Evolutionary conservation across 495 filamentous ascomycete genomes (phyloP).

Genomic region (Elaphomyces granulatus): DNA sequence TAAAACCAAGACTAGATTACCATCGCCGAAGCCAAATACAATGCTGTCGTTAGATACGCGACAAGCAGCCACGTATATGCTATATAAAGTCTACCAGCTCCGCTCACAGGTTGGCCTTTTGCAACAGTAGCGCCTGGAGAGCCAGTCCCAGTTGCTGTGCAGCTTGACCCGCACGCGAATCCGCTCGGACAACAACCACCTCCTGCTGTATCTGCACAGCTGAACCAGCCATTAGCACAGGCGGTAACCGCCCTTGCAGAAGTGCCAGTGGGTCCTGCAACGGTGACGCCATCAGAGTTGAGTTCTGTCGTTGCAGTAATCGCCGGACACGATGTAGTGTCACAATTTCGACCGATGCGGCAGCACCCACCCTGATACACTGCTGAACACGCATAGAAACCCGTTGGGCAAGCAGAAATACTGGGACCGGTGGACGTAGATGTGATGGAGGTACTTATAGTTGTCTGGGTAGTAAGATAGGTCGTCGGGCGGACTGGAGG

Average conservation of each 20-base stretch:
- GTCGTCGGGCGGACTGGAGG: conserved; percentile 41
- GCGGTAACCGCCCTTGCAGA: conserved; percentile 15
- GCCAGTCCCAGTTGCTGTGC: conserved; percentile 36
- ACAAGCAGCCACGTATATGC: too few relatives aligned
- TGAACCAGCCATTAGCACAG: conserved; percentile 69
- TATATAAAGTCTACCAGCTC: too few relatives aligned
- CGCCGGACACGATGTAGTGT: conserved; percentile 52
- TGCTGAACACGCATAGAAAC: conserved; percentile 60
- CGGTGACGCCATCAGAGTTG: conserved; percentile 45
- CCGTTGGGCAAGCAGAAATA: conserved; percentile 47
- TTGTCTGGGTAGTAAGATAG: conserved; percentile 12
- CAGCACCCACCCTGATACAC: conserved; percentile 63
- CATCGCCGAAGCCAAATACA: too few relatives aligned
- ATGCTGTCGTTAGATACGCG: too few relatives aligned
- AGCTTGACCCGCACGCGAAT: conserved; percentile 60
- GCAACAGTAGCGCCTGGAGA: conserved; percentile 39
- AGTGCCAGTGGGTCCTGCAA: conserved; percentile 45
- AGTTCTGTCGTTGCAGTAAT: conserved; percentile 44
- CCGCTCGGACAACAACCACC: conserved; percentile 72
- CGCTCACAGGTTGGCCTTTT: conserved; percentile 37
- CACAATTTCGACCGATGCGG: conserved; percentile 70
- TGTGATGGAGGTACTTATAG: conserved; percentile 23
- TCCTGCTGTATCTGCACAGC: conserved; percentile 46
- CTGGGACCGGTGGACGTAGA: conserved; percentile 16
- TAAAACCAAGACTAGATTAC: too few relatives aligned